A percentile compares a stretch with the other conserved stretches of the same genome.
phyloP scores from a whole-genome alignment of 345 rosid species.

The Gossypium raimondii region DNA sequence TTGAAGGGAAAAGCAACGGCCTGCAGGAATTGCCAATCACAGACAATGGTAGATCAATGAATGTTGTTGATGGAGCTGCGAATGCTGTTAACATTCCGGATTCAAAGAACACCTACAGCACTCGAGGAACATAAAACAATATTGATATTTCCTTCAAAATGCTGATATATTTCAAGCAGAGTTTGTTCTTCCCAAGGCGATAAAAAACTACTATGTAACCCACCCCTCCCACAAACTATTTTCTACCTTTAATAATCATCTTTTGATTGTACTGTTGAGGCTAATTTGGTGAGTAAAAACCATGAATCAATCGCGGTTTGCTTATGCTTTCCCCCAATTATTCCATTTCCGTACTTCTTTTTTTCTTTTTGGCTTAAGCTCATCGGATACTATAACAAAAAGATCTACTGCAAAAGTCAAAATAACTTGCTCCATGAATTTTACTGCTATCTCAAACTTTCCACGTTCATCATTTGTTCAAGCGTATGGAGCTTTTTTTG shows the following conservation, averaged over 20 bases:
- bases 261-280: neutral
- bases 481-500: neutral
- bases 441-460: neutral
- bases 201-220: neutral
- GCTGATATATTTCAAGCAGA: neutral
- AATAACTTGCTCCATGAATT: neutral
- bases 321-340: neutral
- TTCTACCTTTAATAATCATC: neutral
- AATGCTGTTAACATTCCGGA: conserved; percentile 15
- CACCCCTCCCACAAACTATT: neutral
- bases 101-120: conserved; percentile 6
- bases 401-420: neutral
- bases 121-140: conserved; percentile 10
- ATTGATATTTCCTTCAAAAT: neutral
- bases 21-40: conserved; percentile 51
- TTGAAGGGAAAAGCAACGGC: conserved; percentile 27
- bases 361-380: neutral
- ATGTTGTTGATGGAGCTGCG: conserved; percentile 17
- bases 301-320: neutral
- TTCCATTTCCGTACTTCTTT: too few relatives aligned
- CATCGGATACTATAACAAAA: too few relatives aligned
- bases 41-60: conserved; percentile 10
- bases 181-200: neutral
- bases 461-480: neutral
- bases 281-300: conserved; percentile 1